phyloP scores from a whole-genome alignment of 768 basidiomycete genomes.

The Tulasnella sp. region DNA sequence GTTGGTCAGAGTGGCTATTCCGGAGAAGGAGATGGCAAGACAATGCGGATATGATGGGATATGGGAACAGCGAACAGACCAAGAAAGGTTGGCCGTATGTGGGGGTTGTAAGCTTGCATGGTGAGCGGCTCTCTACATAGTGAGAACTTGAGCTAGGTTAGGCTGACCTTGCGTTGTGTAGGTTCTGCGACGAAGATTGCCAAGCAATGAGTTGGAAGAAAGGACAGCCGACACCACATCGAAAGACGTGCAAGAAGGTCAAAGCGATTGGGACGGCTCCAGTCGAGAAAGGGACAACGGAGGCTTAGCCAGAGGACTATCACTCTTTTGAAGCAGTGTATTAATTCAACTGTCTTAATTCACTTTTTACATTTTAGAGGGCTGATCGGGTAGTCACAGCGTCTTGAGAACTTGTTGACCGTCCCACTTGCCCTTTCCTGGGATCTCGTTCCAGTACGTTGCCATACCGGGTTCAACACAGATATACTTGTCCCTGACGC shows the following conservation, averaged over 20 bases:
- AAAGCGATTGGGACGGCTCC: background rate
- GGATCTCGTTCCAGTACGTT: constrained; percentile 56
- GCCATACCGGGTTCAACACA: constrained; percentile 91
- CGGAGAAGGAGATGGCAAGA: constrained; percentile 14
- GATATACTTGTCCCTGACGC: constrained; percentile 64
- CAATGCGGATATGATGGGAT: background rate
- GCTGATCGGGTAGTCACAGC: constrained; percentile 24
- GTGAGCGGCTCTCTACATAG: background rate
- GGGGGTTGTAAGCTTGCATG: constrained; percentile 15
- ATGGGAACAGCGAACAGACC: constrained; percentile 18
- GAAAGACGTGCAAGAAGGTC: constrained; percentile 15
- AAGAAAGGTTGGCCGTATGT: constrained; percentile 10
- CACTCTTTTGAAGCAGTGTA: background rate
- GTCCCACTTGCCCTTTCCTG: constrained; percentile 61
- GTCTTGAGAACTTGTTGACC: constrained; percentile 65
- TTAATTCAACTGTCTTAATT: background rate
- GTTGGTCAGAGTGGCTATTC: background rate
- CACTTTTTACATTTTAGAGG: constrained; percentile 7
- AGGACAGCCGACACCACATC: constrained; percentile 10
- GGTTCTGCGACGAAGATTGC: constrained; percentile 17
- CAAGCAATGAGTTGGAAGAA: constrained; percentile 15
- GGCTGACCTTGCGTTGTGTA: background rate
- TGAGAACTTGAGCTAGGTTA: background rate
- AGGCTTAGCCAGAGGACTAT: background rate
- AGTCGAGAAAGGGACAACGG: background rate